Percentiles rank a stretch among this genome's conserved stretches.
Conservation (phyloP, 352 stramenopile species). For the Phytophthora citricola region DNA sequence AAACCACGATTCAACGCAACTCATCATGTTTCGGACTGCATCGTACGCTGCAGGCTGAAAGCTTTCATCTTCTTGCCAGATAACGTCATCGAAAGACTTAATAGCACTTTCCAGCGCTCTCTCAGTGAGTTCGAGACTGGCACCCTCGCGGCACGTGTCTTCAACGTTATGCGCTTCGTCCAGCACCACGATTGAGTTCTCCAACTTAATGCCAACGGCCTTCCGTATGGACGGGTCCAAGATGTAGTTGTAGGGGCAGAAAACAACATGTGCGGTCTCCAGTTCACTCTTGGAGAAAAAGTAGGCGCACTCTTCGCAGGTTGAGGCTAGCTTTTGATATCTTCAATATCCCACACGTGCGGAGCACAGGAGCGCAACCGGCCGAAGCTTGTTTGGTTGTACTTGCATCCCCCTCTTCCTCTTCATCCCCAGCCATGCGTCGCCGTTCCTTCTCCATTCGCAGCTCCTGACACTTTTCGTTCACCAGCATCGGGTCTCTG, state of each 20-base stretch:
- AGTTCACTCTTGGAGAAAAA: conserved; percentile 67
- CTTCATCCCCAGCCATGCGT: conserved; percentile 8
- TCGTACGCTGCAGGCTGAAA: conserved; percentile 40
- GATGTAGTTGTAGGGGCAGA: conserved; percentile 90
- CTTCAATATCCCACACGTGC: conserved; percentile 84
- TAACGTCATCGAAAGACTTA: conserved; percentile 65
- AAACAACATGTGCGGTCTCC: conserved; percentile 71
- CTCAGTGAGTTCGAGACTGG: conserved; percentile 72
- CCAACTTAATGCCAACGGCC: conserved; percentile 66
- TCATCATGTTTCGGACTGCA: conserved; percentile 52
- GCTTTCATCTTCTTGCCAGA: conserved; percentile 48
- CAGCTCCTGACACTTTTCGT: conserved; percentile 74
- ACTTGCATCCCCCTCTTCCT: conserved; percentile 62
- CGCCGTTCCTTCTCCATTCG: conserved; percentile 28
- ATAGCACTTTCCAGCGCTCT: conserved; percentile 55
- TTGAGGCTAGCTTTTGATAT: conserved; percentile 66
- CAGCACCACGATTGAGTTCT: conserved; percentile 81
- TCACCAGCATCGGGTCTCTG: conserved; percentile 46
- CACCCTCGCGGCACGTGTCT: conserved; percentile 73
- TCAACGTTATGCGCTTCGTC: conserved; percentile 91
- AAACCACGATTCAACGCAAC: conserved; percentile 55
- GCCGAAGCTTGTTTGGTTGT: conserved; percentile 51
- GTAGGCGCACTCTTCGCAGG: conserved; percentile 74
- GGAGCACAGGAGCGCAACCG: conserved; percentile 43
- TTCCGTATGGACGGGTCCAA: conserved; percentile 75